These are phyloP conservation scores for Cystofilobasidium bisporidii DNA, from an alignment of 768 basidiomycete species.

Conservation along the genomic window DNA sequence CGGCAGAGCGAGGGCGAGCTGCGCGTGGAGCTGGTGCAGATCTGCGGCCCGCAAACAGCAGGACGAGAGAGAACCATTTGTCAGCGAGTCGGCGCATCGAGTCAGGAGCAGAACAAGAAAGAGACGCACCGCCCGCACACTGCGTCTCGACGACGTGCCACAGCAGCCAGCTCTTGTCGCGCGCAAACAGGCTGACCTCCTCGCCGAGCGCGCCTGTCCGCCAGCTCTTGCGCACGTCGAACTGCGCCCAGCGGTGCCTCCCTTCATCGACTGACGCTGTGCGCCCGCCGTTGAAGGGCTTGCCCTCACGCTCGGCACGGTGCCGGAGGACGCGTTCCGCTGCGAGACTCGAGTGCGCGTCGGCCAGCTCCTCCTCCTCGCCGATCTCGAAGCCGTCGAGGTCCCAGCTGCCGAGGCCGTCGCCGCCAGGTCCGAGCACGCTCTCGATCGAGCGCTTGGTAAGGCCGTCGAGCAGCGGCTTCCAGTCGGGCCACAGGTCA, in stretches of 20 bases:
- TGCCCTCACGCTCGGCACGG: slow-evolving; percentile 4
- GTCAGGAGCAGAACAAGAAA: background rate
- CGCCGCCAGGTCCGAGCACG: background rate
- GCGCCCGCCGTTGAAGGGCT: background rate
- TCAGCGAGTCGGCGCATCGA: too few relatives aligned
- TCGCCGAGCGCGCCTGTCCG: slow-evolving; percentile 14
- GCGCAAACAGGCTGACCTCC: slow-evolving; percentile 20
- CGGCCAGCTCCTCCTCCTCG: slow-evolving; percentile 8
- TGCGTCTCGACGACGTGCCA: slow-evolving; percentile 15
- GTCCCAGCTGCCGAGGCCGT: slow-evolving; percentile 10
- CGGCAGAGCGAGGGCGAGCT: slow-evolving; percentile 20
- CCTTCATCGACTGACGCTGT: background rate
- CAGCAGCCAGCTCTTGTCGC: slow-evolving; percentile 29
- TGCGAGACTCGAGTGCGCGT: background rate
- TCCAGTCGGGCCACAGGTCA: slow-evolving; percentile 11
- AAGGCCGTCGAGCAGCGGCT: slow-evolving; percentile 4
- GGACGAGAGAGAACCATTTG: background rate
- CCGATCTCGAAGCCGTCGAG: slow-evolving; percentile 26
- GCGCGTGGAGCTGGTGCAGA: slow-evolving; percentile 6
- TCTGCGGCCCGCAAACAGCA: background rate
- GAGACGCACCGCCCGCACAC: slow-evolving; percentile 15
- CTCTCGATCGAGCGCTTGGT: background rate
- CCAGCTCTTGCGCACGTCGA: slow-evolving; percentile 27
- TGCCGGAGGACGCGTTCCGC: slow-evolving; percentile 23
- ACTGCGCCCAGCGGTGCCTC: slow-evolving; percentile 6